Evolutionary conservation across 163 green algal genomes (phyloP).

Genomic region (Prototheca cutis): DNA sequence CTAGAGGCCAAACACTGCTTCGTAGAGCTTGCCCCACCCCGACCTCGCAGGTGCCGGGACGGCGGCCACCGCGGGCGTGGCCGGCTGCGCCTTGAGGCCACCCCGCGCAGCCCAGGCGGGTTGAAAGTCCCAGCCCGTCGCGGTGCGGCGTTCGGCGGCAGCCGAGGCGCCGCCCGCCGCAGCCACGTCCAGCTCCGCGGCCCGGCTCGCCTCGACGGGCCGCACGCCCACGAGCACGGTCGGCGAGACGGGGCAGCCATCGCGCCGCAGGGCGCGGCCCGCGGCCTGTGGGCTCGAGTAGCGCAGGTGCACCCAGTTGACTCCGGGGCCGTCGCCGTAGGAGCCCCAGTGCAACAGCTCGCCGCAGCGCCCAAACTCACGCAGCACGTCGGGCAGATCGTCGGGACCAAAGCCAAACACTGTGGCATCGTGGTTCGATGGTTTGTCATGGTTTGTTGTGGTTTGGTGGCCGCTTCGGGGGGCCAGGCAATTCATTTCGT

Average conservation of each 20-base stretch:
- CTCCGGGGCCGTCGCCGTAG: conserved; percentile 30
- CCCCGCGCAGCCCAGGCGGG: no score
- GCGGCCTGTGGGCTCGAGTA: conserved; percentile 62
- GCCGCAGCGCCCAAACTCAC: conserved; percentile 55
- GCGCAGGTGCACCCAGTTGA: conserved; percentile 72
- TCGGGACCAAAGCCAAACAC: conserved; percentile 59
- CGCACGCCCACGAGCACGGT: conserved; percentile 69
- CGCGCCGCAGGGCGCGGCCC: conserved; percentile 56
- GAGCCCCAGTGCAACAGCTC: conserved; percentile 67
- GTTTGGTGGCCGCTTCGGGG: no score
- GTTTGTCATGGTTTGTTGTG: no score
- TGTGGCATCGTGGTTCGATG: conserved; percentile 30
- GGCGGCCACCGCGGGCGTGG: no score
- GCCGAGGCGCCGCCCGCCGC: not conserved
- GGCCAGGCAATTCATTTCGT: no score
- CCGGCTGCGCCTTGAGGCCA: no score
- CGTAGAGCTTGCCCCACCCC: no score
- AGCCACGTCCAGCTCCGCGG: conserved; percentile 7
- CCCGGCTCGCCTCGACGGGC: conserved; percentile 36
- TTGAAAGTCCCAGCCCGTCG: no score
- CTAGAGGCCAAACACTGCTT: no score
- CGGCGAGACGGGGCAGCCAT: conserved; percentile 50
- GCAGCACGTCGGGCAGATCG: conserved; percentile 38
- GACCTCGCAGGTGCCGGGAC: no score
- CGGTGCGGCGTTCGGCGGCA: no score